Base-by-base conservation (phyloP, 257 asterid species). In the Avicennia marina region DNA sequence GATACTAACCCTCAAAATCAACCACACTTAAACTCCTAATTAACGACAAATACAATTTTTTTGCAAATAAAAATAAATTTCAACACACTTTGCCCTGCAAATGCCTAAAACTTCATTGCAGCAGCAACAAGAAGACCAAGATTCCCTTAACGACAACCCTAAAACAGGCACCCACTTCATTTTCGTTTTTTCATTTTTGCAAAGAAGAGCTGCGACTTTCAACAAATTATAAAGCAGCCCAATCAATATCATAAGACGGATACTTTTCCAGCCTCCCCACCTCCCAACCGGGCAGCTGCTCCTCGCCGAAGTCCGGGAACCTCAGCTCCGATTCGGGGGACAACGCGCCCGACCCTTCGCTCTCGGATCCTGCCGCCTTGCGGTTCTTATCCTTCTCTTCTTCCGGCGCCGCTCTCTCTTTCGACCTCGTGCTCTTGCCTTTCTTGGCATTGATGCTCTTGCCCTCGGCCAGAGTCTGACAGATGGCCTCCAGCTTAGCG, bases 401-500 rank as follows among this genome's bases (percentile, higher is more conserved):
- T n/a, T 4, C 2, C 6, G 39, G 4, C 2, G 44, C 41, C 4
- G 57, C 58, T 43, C 46, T 52, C 24, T 69, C 72, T n/a, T 67
- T 75, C 10, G 67, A 27, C 22, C 57, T 44, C 7, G 74, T 64
- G 15, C 72, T 66, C 56, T 73, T 90, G 18, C 78, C 31, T 43
- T 76, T 88, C 67, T 69, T 71, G 8, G 64, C 56, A 56, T 87
- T 95, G 3, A 85, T 64, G 72, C 82, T 79, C 75, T 83, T 85
- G 41, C 95, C 95, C 71, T 81, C 74, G 0, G 96, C 97, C 42
- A 91, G 65, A 19, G 68, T 71, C 61, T 72, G 78, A 69, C 97
- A 91, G 36, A 91, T 85, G 12, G 82, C 81, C 22, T 86, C 68
- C 21, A 91, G 69, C 73, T 85, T 91, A 33, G 95, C 97, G 60